Base-by-base conservation (phyloP, 306 rosid genomes). In the Erythrophleum fordii region DNA sequence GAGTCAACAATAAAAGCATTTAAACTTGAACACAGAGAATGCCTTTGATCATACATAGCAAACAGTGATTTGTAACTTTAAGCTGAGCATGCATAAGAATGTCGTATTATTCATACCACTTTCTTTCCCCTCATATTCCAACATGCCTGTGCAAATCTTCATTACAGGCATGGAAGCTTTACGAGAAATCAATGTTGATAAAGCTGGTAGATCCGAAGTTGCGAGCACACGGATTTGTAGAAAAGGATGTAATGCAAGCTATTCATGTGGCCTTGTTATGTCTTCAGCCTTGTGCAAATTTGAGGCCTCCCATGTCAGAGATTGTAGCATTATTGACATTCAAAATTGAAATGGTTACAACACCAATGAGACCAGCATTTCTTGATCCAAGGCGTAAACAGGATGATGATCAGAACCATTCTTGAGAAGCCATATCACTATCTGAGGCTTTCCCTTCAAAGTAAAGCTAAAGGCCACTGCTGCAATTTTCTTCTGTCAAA, bases 281-380 rank as follows among this genome's bases (percentile, higher is more conserved):
- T 71, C 92, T 92, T 73, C 94, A 95, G 76, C 88, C 97, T 20
- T 91, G 85, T 52, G 84, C 91, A 29, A 84, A 83, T 73, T 58
- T 88, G 59, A 87, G 99, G 68, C 97, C 97, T 34, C 95, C 95
- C 1, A 93, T 95, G 97, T 95, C 97, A 70, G 91, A 89, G 79
- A 86, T 91, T 2, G 97, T 91, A 10, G 91, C 97, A 68, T 70
- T 90, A 90, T 79, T 90, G 76, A 89, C 95, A 74, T 85, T 84
- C 88, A 91, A 90, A 76, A 77, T 72, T 22, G 89, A 89, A 67
- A 84, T 90, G 85, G 69, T 80, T 8, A 80, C 73, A 77, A 86
- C 91, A 72, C 97, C 95, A n/a, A 62, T 77, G 83, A 90, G 86
- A 75, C 97, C 97, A 2, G 66, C 73, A 7, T 92, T 93, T 84